Conservation (phyloP, 78 protist species). For the Andalucia godoyi region DNA sequence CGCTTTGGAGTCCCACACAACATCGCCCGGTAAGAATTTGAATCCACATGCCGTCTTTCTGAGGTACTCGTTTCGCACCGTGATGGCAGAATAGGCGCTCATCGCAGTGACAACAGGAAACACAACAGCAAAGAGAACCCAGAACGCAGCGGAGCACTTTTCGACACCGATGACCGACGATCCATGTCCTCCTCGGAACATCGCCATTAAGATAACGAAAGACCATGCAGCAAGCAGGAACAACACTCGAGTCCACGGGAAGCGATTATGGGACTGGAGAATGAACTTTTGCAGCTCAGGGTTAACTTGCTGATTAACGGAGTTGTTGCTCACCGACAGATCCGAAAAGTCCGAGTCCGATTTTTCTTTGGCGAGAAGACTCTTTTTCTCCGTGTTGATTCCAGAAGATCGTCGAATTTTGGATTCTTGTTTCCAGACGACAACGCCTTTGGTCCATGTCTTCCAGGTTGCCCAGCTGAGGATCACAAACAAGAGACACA, state of each 20-base stretch:
- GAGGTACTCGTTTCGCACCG: background rate
- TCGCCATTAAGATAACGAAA: background rate
- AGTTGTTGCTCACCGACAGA: background rate
- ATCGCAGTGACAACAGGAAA: background rate
- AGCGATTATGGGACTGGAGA: background rate
- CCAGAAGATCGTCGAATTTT: no score
- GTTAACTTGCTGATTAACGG: background rate
- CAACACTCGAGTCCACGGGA: background rate
- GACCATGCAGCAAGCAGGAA: background rate
- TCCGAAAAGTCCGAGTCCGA: no score
- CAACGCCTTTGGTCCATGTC: conserved; percentile 1
- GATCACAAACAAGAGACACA: background rate
- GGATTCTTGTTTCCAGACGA: background rate
- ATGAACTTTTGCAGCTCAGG: background rate
- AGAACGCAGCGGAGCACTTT: background rate
- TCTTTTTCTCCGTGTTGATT: no score
- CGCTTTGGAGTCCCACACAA: background rate
- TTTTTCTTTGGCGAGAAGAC: background rate
- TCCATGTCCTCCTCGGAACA: conserved; percentile 10
- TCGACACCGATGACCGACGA: conserved; percentile 3
- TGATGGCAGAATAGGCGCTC: background rate
- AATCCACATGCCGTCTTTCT: background rate
- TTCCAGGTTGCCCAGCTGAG: conserved; percentile 4
- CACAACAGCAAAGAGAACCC: background rate
- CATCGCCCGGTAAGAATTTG: background rate